Conservation (phyloP, 73 alveolate species). For the Paraurostyla sp. region DNA sequence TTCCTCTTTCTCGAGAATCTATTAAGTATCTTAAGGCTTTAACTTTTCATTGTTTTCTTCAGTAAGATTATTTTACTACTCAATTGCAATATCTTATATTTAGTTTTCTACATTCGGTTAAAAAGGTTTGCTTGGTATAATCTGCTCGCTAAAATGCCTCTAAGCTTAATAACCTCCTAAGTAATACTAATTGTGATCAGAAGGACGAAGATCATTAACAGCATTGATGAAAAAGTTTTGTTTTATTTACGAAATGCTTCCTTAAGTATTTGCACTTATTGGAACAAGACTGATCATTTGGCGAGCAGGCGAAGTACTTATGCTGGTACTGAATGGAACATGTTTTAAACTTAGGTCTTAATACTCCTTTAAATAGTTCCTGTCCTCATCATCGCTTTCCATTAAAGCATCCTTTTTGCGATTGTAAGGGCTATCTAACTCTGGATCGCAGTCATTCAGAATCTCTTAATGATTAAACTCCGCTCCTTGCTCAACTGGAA, state of each 20-base stretch:
- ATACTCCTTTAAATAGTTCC: no score
- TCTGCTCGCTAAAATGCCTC: conserved; percentile 17
- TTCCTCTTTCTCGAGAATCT: conserved; percentile 25
- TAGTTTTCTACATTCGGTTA: neutral
- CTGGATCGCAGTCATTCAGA: neutral
- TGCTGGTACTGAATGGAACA: neutral
- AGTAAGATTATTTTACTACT: neutral
- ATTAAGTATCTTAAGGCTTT: neutral
- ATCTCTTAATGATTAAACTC: neutral
- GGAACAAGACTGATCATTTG: neutral
- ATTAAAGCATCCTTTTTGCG: conserved; percentile 18
- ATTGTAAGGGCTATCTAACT: conserved; percentile 25
- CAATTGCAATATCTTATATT: neutral
- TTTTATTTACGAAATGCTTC: neutral
- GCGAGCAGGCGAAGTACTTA: neutral
- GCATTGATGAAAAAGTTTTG: neutral
- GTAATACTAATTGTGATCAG: neutral
- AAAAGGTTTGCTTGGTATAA: neutral
- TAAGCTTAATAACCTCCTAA: neutral
- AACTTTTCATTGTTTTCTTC: neutral
- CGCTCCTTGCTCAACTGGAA: neutral
- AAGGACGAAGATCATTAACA: neutral
- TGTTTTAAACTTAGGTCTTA: neutral
- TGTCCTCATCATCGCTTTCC: conserved; percentile 32
- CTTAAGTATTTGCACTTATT: neutral